Base-by-base conservation (phyloP, 257 asterid genomes). In the Oldenlandia corymbosa region DNA sequence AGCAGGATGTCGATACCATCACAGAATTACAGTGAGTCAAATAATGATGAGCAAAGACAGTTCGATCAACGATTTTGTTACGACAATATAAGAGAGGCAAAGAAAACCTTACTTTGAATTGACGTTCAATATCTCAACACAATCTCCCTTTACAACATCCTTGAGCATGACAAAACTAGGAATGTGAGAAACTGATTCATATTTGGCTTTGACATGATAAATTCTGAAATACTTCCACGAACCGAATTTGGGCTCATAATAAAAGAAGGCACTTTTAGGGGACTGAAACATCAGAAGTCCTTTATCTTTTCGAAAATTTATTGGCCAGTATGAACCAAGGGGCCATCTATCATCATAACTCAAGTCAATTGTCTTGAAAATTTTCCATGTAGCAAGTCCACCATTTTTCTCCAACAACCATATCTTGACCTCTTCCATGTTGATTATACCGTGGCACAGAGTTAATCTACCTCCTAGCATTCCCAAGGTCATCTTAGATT, bases 401-500 rank as follows among this genome's bases (percentile, higher is more conserved):
- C 66, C 66, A 61, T 61, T 42, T 32, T 61, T 61, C 41, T 61
- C 23, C 55, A 61, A 39, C 23, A 61, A 13, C 55, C 66, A 61
- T 17, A 61, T 42, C n/a, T 24, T 23, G 12, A 61, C 11, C 2
- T 20, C 32, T 42, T 45, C 66, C 42, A 12, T 7, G 28, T 6
- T 5, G 13, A 20, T 12, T 2, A 18, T 14, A 43, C n/a, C 37
- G 23, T 32, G 51, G 27, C 39, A 61, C 23, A 61, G 14, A 41
- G 55, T 42, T 61, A 61, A n/a, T 7, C 54, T 20, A 6, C 49
- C 39, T 41, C 53, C 45, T 42, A 43, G 14, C 23, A 61, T 55
- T 61, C 66, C 66, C 54, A 61, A 11, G 54, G 37, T 20, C 20
- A 45, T 18, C 10, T 14, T 11, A 42, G n/a, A 10, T 31, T 18